Conservation (phyloP, 2,329 filamentous ascomycete species). For the Fusarium begoniae region DNA sequence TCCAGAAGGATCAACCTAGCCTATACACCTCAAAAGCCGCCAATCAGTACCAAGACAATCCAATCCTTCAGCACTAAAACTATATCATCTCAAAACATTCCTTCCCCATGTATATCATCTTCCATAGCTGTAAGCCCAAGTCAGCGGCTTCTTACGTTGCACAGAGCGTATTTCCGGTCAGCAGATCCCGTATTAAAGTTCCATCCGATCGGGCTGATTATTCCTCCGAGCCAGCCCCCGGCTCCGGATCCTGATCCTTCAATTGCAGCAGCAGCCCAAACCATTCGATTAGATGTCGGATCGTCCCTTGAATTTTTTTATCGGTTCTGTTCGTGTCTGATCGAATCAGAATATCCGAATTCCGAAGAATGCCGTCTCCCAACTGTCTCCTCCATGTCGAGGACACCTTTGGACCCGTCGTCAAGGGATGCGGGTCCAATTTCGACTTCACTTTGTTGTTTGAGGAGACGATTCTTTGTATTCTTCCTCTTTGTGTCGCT, state of each 20-base stretch:
- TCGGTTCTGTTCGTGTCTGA: neutral
- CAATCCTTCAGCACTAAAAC: neutral
- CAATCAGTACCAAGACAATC: neutral
- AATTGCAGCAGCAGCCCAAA: neutral
- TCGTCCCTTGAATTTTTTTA: neutral
- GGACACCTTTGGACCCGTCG: neutral
- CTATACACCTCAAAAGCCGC: neutral
- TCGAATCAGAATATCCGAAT: neutral
- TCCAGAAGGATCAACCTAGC: neutral
- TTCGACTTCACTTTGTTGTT: constrained; percentile 1
- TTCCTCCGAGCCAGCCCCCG: neutral
- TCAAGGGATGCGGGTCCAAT: neutral
- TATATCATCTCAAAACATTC: neutral
- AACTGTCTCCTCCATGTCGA: neutral
- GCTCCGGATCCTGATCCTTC: neutral
- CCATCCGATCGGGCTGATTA: neutral
- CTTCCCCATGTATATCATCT: neutral
- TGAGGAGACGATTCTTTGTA: neutral
- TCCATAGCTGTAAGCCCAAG: fast-evolving
- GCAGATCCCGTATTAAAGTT: neutral
- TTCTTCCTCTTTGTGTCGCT: neutral
- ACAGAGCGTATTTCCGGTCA: neutral
- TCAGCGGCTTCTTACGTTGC: neutral
- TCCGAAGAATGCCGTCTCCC: neutral
- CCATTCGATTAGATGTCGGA: neutral